Conservation (phyloP, 768 basidiomycete genomes). For the Tremella fuciformis region DNA sequence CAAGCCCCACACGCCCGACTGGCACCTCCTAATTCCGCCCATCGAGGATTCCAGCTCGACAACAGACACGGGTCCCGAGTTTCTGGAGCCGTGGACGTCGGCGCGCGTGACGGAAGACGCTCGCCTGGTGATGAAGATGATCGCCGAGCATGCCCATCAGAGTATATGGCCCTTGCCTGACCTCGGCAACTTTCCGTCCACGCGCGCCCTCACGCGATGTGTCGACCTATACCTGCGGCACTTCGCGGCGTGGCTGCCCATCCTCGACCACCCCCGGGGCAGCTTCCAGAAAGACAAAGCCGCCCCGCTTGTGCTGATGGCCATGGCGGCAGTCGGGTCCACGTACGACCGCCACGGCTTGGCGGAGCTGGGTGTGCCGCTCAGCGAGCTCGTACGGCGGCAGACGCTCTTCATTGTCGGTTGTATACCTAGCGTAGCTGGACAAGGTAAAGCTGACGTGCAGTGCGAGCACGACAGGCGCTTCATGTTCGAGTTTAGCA, state of each 20-base stretch:
- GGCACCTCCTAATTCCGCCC: slow-evolving; percentile 3
- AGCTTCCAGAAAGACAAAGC: slow-evolving; percentile 14
- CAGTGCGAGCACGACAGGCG: slow-evolving; percentile 18
- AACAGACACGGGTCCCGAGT: not conserved
- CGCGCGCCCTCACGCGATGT: slow-evolving; percentile 10
- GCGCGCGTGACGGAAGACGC: slow-evolving; percentile 3
- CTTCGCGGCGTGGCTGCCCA: slow-evolving; percentile 17
- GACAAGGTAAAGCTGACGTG: not conserved
- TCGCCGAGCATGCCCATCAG: slow-evolving; percentile 13
- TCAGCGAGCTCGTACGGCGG: slow-evolving; percentile 17
- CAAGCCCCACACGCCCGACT: slow-evolving; percentile 10
- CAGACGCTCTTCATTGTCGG: slow-evolving; percentile 20
- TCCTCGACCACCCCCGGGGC: slow-evolving; percentile 15
- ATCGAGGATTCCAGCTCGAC: not conserved
- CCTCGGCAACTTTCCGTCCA: slow-evolving; percentile 15
- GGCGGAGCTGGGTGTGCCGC: slow-evolving; percentile 11
- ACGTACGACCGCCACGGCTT: slow-evolving; percentile 9
- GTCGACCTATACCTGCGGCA: slow-evolving; percentile 18
- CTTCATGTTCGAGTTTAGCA: slow-evolving; percentile 13
- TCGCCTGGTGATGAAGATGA: slow-evolving; percentile 10
- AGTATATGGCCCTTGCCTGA: slow-evolving; percentile 16
- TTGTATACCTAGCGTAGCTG: not conserved
- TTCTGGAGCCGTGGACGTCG: not conserved
- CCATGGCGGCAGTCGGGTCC: slow-evolving; percentile 19
- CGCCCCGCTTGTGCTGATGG: slow-evolving; percentile 15